Conservation (phyloP, 306 rosid species). For the Cicer yamashitae region DNA sequence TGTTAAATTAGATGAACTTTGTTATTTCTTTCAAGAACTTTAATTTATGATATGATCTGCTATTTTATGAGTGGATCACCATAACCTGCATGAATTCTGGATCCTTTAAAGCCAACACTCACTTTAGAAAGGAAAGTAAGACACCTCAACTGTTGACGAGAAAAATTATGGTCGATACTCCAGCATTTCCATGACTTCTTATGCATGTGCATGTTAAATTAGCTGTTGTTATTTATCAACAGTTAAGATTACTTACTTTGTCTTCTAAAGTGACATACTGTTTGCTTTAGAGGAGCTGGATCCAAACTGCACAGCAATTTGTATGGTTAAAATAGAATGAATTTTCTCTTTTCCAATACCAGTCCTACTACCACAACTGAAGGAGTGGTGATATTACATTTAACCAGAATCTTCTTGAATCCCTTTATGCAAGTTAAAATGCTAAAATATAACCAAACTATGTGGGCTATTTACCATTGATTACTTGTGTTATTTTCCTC, state of each 20-base stretch:
- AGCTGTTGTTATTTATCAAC: not conserved
- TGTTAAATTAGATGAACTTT: constrained; percentile 15
- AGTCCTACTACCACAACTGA: constrained; percentile 5
- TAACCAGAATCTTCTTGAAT: constrained; percentile 20
- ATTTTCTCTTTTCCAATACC: constrained; percentile 22
- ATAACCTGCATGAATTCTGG: not conserved
- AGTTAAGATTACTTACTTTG: not conserved
- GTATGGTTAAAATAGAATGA: constrained; percentile 14
- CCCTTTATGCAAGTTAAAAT: constrained; percentile 25
- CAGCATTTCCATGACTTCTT: not conserved
- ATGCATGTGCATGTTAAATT: not conserved
- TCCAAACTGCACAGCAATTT: not conserved
- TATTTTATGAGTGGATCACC: not conserved
- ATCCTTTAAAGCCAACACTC: not conserved
- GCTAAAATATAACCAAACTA: constrained; percentile 28
- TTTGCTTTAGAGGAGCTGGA: not conserved
- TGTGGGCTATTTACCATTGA: constrained; percentile 8
- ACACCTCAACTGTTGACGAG: not conserved
- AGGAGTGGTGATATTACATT: constrained; percentile 23
- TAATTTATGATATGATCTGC: not conserved
- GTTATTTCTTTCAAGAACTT: constrained; percentile 15
- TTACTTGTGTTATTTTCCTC: not conserved
- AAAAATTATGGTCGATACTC: not conserved
- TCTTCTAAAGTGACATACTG: not conserved
- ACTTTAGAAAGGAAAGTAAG: not conserved